Base-by-base conservation (phyloP, 352 stramenopile genomes). In the Pythium dissimile region DNA sequence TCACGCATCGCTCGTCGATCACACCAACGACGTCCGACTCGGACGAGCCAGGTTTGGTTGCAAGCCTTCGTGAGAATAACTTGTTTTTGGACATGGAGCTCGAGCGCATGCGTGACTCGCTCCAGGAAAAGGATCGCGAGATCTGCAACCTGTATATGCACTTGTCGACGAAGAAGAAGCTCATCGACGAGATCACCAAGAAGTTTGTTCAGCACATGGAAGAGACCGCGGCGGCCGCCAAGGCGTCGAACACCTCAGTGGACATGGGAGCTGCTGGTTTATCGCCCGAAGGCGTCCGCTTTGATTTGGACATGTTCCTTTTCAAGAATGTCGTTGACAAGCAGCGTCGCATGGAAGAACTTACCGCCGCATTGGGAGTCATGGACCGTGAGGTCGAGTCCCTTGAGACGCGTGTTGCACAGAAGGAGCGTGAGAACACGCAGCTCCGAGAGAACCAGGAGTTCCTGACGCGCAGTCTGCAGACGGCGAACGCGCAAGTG, bases 121-220 rank as follows among this genome's bases (percentile, higher is more conserved):
- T 92, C 24, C 68, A 80, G 50, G 82, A 89, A 52, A 92, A 90
- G 58, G 80, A 92, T 27, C 76, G 78, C n/a, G 80, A 92, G 63
- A 90, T 92, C 32, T 92, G 82, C 63, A 71, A 78, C 42, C 59
- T 92, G 10, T 86, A 92, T 38, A 80, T 89, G 68, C 73, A 89
- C 55, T 48, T 92, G 54, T 89, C 80, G 28, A 89, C 78, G 18
- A 89, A 92, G 62, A 85, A 88, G 66, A 88, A 85, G 54, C 71
- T 92, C 5, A 67, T 90, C 15, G 78, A 88, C 15, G 80, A 92
- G 52, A 83, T 92, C 38, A 77, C 76, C 20, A 76, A 77, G 39
- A 77, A 77, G 49, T 79, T 89, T 37, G 64, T 69, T 26, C 62
- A 87, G 54, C 75, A 88, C 34, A 59, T 89, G 39, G 69, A 85